Evolutionary conservation across 768 basidiomycete species (phyloP).

Genomic region (Xerocomus potaroensis): DNA sequence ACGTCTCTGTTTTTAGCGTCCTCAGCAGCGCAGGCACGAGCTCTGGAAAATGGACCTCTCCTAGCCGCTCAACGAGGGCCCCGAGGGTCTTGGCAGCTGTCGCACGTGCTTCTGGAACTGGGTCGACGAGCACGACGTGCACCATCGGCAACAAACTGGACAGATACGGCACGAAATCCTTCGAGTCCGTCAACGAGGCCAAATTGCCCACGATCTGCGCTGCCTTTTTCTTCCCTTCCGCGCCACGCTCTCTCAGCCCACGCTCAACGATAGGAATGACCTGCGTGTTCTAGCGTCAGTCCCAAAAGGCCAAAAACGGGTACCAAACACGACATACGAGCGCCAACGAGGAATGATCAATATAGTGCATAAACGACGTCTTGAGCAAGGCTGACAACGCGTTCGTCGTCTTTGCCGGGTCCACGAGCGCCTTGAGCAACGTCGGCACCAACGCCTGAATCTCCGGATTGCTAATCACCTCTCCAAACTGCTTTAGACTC

Average conservation of each 20-base stretch:
- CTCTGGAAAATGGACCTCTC: slow-evolving; percentile 93
- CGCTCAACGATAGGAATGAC: slow-evolving; percentile 94
- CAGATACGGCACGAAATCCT: slow-evolving; percentile 96
- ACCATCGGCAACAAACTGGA: slow-evolving; percentile 84
- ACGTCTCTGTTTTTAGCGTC: slow-evolving; percentile 88
- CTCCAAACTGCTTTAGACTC: slow-evolving; percentile 95
- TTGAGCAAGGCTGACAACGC: slow-evolving; percentile 85
- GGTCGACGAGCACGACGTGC: slow-evolving; percentile 89
- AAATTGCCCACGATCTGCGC: slow-evolving; percentile 98
- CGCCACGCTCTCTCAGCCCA: slow-evolving; percentile 85
- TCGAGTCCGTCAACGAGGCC: slow-evolving; percentile 81
- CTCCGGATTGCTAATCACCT: slow-evolving; percentile 97
- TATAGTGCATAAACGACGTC: slow-evolving; percentile 96
- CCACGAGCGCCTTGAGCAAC: slow-evolving; percentile 91
- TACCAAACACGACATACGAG: slow-evolving; percentile 48
- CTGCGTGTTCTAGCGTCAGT: slow-evolving; percentile 32
- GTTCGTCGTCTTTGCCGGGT: slow-evolving; percentile 85
- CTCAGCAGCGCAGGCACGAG: slow-evolving; percentile 85
- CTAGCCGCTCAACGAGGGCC: slow-evolving; percentile 92
- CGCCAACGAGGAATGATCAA: slow-evolving; percentile 94
- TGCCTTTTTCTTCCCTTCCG: slow-evolving; percentile 93
- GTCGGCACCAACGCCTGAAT: slow-evolving; percentile 86
- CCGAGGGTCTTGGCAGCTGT: slow-evolving; percentile 97
- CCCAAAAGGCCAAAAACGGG: not conserved
- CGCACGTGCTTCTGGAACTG: slow-evolving; percentile 95